These are phyloP conservation scores for Ceratocystis colombiana DNA, from an alignment of 2,329 filamentous ascomycete species.

Conservation along the genomic window DNA sequence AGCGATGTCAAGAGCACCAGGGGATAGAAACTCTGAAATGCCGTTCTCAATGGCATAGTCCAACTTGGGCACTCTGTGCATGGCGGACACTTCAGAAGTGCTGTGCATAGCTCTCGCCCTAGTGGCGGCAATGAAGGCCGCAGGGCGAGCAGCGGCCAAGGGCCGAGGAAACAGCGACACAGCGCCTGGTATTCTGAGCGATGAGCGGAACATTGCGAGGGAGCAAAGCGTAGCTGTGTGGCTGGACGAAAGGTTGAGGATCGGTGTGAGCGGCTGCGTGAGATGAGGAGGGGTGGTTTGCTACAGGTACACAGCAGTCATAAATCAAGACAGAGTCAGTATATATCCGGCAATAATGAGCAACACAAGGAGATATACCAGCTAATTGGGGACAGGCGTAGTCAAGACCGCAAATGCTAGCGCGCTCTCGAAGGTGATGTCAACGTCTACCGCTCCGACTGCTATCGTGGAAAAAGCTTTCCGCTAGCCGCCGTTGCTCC, in stretches of 20 bases:
- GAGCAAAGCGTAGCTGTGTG: neutral
- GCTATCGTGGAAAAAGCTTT: constrained; percentile 23
- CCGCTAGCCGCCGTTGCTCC: constrained; percentile 19
- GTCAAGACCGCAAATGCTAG: neutral
- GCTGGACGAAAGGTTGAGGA: neutral
- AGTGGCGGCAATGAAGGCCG: constrained; percentile 32
- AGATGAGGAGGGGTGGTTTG: constrained; percentile 2
- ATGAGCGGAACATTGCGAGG: constrained; percentile 42
- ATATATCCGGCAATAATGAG: neutral
- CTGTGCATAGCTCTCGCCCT: constrained; percentile 40
- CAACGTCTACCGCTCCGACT: constrained; percentile 13
- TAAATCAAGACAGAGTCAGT: neutral
- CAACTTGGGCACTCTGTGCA: constrained; percentile 42
- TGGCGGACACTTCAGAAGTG: constrained; percentile 32
- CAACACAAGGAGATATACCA: neutral
- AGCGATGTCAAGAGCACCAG: constrained; percentile 59
- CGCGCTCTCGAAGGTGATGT: neutral
- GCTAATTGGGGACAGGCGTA: neutral
- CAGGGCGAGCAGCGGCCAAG: constrained; percentile 31
- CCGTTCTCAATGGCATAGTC: constrained; percentile 39
- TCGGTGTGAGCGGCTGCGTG: neutral
- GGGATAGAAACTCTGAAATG: constrained; percentile 61
- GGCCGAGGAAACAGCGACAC: constrained; percentile 29
- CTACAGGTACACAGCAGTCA: neutral
- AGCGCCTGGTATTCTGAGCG: constrained; percentile 44